phyloP scores from a whole-genome alignment of 2,329 filamentous ascomycete genomes.

The Penicillium digitatum region DNA sequence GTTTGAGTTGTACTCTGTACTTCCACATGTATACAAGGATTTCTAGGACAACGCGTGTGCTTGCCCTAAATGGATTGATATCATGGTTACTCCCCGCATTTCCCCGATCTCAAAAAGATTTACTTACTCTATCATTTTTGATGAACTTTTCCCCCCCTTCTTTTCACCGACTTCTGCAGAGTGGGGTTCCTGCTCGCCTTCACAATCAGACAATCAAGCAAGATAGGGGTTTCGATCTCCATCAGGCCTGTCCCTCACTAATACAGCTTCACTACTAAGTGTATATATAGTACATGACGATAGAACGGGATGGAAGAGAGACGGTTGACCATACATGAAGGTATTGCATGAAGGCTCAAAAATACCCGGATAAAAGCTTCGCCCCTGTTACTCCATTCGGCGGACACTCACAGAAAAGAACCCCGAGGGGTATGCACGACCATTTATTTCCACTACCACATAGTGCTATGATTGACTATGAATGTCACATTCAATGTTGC shows the following conservation, averaged over 20 bases:
- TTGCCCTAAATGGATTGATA: conserved; percentile 18
- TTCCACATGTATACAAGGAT: not conserved
- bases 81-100: conserved; percentile 16
- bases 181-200: not conserved
- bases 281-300: not conserved
- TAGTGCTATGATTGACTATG: not conserved
- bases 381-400: not conserved
- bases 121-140: not conserved
- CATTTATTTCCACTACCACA: not conserved
- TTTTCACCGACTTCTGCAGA: conserved; percentile 1
- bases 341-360: not conserved
- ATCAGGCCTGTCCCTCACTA: not conserved
- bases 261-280: not conserved
- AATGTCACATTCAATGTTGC: not conserved
- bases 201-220: not conserved
- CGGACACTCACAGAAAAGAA: not conserved
- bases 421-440: not conserved
- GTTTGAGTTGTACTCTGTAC: not conserved
- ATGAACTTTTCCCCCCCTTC: not conserved
- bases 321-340: not conserved
- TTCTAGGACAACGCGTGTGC: conserved; percentile 10
- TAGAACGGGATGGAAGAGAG: not conserved
- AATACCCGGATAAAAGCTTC: not conserved
- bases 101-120: conserved; percentile 4
- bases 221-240: not conserved